Evolutionary conservation across 2,329 filamentous ascomycete genomes (phyloP).

Genomic region (Pseudocercospora pini-densiflorae): DNA sequence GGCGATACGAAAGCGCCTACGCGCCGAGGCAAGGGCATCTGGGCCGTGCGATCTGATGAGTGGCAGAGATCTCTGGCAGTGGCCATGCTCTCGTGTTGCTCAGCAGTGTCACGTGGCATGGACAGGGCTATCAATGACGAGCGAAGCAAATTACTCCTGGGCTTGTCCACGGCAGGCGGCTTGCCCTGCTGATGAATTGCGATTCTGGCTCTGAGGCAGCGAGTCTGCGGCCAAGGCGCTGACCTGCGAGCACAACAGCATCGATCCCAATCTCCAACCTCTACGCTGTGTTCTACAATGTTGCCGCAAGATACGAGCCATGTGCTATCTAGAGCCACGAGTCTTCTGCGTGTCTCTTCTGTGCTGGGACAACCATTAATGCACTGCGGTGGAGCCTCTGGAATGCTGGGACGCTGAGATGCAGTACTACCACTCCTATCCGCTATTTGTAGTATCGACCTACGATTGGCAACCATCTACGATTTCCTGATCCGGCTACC

Average conservation of each 20-base stretch:
- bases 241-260: slow-evolving; percentile 16
- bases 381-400: slow-evolving; percentile 21
- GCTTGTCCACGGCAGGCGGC: slow-evolving; percentile 10
- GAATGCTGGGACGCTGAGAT: slow-evolving; percentile 27
- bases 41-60: slow-evolving; percentile 8
- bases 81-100: slow-evolving; percentile 21
- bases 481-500: slow-evolving; percentile 31
- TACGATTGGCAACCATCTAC: slow-evolving; percentile 28
- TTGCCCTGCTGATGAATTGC: slow-evolving; percentile 7
- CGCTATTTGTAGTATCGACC: slow-evolving; percentile 22
- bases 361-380: slow-evolving; percentile 14
- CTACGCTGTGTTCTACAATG: not conserved
- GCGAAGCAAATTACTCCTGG: slow-evolving; percentile 19
- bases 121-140: slow-evolving; percentile 4
- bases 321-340: slow-evolving; percentile 21
- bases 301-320: slow-evolving; percentile 25
- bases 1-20: slow-evolving; percentile 17
- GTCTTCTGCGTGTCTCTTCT: slow-evolving; percentile 10
- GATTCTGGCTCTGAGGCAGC: slow-evolving; percentile 16
- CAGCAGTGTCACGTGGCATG: slow-evolving; percentile 35
- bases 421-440: slow-evolving; percentile 21
- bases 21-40: slow-evolving; percentile 11
- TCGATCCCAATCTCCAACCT: slow-evolving; percentile 13
- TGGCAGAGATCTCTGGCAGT: slow-evolving; percentile 29
- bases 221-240: slow-evolving; percentile 11